Conservation (phyloP, 495 filamentous ascomycete species). For the Rhypophila decipiens region DNA sequence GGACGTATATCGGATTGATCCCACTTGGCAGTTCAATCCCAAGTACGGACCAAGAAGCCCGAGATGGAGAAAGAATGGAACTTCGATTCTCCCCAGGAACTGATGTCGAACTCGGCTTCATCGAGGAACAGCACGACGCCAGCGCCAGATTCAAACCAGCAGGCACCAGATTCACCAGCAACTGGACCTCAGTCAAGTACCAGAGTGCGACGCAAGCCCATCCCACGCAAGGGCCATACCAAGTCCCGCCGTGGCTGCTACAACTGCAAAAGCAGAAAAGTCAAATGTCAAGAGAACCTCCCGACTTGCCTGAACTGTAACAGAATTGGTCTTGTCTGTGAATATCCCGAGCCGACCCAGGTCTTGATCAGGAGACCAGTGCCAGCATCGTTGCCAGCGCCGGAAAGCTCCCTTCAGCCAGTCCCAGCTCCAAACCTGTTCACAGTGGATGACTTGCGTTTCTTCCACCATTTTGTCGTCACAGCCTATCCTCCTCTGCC, state of each 20-base stretch:
- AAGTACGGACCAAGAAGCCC: no score
- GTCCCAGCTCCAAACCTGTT: slow-evolving; percentile 22
- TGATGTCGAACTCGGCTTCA: no score
- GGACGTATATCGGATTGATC: no score
- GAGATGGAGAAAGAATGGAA: no score
- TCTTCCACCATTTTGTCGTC: slow-evolving; percentile 53
- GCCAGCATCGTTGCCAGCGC: neutral
- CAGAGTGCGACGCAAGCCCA: slow-evolving; percentile 19
- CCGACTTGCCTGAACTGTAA: slow-evolving; percentile 48
- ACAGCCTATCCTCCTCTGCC: slow-evolving; percentile 50
- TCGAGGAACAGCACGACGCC: no score
- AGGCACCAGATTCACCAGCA: no score
- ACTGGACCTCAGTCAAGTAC: no score
- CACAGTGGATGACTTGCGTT: slow-evolving; percentile 41
- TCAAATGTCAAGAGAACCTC: slow-evolving; percentile 49
- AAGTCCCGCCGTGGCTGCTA: slow-evolving; percentile 52
- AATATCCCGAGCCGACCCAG: slow-evolving; percentile 32
- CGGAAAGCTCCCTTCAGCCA: slow-evolving; percentile 14
- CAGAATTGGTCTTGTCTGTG: slow-evolving; percentile 43
- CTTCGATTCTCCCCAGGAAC: no score
- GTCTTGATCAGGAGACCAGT: neutral
- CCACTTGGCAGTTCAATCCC: no score
- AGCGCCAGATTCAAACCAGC: no score
- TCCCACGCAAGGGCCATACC: slow-evolving; percentile 41
- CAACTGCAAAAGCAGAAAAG: slow-evolving; percentile 51